Evolutionary conservation across 176 grass and related monocot species (phyloP).

Genomic region (Triticum monococcum): DNA sequence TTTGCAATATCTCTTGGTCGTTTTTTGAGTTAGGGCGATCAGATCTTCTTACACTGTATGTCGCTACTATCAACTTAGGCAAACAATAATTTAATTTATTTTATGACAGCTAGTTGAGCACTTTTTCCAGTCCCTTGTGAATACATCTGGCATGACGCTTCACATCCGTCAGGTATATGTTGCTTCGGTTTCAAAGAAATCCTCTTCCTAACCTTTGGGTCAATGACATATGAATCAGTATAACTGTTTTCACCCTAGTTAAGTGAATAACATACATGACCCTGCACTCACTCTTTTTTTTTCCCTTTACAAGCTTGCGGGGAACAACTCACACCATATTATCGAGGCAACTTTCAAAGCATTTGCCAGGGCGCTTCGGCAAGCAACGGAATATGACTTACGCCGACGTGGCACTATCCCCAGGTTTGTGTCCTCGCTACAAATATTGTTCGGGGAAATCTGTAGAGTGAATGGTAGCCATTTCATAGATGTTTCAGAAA

Average conservation of each 20-base stretch:
- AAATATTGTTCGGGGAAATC: conserved; percentile 5
- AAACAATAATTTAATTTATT: conserved; percentile 22
- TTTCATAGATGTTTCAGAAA: background rate
- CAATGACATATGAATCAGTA: background rate
- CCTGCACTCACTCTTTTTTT: background rate
- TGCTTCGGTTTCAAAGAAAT: background rate
- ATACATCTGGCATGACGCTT: conserved; percentile 98
- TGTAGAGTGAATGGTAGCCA: background rate
- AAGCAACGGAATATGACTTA: conserved; percentile 85
- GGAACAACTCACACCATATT: conserved; percentile 86
- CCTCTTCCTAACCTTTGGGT: background rate
- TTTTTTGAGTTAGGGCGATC: background rate
- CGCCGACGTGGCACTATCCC: conserved; percentile 71
- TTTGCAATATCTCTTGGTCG: background rate
- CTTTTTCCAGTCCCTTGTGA: conserved; percentile 88
- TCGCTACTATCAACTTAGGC: background rate
- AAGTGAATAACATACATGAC: background rate
- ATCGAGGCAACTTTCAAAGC: conserved; percentile 93
- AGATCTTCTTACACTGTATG: background rate
- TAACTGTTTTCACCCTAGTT: background rate
- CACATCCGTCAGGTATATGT: conserved; percentile 84
- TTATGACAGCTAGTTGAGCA: conserved; percentile 83
- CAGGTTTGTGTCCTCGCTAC: conserved; percentile 53
- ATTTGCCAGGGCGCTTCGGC: conserved; percentile 94
- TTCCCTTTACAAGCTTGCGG: conserved; percentile 64